Evolutionary conservation across 768 basidiomycete genomes (phyloP), one percentile per base, ranked within the genome.

Genomic region (Agrocybe pediades): DNA sequence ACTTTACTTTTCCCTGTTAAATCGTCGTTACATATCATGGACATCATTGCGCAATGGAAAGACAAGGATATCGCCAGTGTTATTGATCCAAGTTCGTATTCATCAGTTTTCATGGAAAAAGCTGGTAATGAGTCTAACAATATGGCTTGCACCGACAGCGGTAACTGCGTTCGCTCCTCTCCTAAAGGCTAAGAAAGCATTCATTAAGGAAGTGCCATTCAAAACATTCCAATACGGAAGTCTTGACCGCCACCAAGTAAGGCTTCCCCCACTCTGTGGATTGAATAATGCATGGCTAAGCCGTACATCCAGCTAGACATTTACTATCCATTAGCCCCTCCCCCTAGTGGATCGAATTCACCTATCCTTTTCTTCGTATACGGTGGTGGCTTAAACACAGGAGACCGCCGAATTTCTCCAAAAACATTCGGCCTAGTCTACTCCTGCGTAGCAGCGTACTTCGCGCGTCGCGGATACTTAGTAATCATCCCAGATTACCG

Each of bases 401-500:
- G 87, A 1, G 70, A 72, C 0, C 78, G 83, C n/a, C 74, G 68
- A 7, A 62, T 80, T 39, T 63, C 68, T 11, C 70, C 76, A 1
- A 67, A 75, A 8, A 77, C 84, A 0, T 71, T 72, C 41, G 77
- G 80, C 41, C 74, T 86, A 43, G 72, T 66, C 9, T 87, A 87
- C 61, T 72, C 74, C n/a, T 79, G 77, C 53, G 59, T 88, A 7
- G 87, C 81, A 0, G 70, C 83, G 2, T 88, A 80, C 72, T 89
- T 82, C 66, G 82, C 86, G 0, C 71, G 73, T 8, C 73, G 67
- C 15, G 86, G 86, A 0, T 78, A 85, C 68, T 55, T 87, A 57
- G 81, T 80, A n/a, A 69, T 87, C 58, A 82, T 89, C 56, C 78
- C 87, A 0, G 85, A 89, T 68, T 88, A 89, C 58, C 81, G 85